Evolutionary conservation across 2,329 filamentous ascomycete species (phyloP).

Genomic region (Penicillium sp.): DNA sequence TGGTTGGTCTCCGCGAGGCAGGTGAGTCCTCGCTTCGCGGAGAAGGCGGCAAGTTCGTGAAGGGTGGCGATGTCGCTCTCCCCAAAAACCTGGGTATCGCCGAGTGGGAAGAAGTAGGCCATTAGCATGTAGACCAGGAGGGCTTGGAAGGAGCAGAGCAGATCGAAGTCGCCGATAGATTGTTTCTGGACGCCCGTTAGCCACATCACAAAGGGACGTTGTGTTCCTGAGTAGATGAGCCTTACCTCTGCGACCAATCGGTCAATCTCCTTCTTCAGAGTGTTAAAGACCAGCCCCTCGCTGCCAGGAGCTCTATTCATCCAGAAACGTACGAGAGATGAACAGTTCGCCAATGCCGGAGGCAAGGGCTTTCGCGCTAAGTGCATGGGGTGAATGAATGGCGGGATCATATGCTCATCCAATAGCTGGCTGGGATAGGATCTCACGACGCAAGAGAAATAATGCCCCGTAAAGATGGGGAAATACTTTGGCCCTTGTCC

Average conservation of each 20-base stretch:
- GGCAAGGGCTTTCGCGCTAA: not conserved
- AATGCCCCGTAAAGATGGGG: not conserved
- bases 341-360: not conserved
- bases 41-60: not conserved
- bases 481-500: not conserved
- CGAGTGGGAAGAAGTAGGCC: not conserved
- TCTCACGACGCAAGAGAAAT: not conserved
- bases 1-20: not conserved
- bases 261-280: not conserved
- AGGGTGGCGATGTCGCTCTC: not conserved
- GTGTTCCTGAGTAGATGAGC: not conserved
- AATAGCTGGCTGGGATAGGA: not conserved
- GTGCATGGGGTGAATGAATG: not conserved
- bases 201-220: not conserved
- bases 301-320: not conserved
- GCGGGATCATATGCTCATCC: not conserved
- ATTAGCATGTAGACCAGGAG: not conserved
- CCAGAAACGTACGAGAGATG: not conserved
- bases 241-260: not conserved
- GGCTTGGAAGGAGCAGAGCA: not conserved
- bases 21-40: not conserved
- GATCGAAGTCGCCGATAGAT: not conserved
- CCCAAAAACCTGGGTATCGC: not conserved
- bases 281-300: not conserved
- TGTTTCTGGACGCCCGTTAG: not conserved